Evolutionary conservation across 257 asterid species (phyloP).

Genomic region (Solanum chiquidenum): DNA sequence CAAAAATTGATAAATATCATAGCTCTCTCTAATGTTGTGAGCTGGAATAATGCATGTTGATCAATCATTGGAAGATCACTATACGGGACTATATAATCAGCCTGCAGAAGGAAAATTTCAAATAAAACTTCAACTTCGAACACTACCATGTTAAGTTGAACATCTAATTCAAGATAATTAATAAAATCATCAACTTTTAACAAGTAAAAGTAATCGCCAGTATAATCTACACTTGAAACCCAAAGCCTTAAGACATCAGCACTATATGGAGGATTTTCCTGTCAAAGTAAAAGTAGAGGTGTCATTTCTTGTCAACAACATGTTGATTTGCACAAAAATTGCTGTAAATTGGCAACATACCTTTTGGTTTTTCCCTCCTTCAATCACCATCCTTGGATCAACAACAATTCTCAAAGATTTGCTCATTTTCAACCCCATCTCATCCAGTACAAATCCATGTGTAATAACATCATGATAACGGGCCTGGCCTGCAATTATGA

Average conservation of each 20-base stretch:
- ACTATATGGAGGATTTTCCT: slow-evolving; percentile 71
- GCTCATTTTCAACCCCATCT: slow-evolving; percentile 95
- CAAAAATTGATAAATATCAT: slow-evolving; percentile 82
- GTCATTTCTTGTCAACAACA: slow-evolving; percentile 7
- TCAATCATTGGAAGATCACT: slow-evolving; percentile 77
- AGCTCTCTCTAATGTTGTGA: slow-evolving; percentile 75
- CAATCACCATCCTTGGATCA: slow-evolving; percentile 81
- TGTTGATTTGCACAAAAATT: neutral
- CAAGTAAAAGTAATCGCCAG: slow-evolving; percentile 33
- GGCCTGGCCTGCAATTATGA: slow-evolving; percentile 63
- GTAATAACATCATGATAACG: slow-evolving; percentile 80
- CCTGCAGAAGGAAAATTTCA: slow-evolving; percentile 29
- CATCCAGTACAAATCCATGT: slow-evolving; percentile 95
- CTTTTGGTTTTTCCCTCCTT: slow-evolving; percentile 82
- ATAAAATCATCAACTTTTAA: neutral
- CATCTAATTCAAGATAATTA: neutral
- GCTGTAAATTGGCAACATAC: slow-evolving; percentile 17
- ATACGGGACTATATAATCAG: slow-evolving; percentile 64
- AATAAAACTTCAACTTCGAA: neutral
- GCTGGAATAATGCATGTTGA: slow-evolving; percentile 83
- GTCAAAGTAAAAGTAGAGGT: slow-evolving; percentile 19
- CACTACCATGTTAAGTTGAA: neutral
- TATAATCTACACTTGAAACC: slow-evolving; percentile 97
- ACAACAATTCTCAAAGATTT: slow-evolving; percentile 93
- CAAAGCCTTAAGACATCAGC: slow-evolving; percentile 96